Evolutionary conservation across 2,329 filamentous ascomycete species (phyloP), one percentile per base, ranked within the genome.

Genomic region (Ophiosphaerella narmari): DNA sequence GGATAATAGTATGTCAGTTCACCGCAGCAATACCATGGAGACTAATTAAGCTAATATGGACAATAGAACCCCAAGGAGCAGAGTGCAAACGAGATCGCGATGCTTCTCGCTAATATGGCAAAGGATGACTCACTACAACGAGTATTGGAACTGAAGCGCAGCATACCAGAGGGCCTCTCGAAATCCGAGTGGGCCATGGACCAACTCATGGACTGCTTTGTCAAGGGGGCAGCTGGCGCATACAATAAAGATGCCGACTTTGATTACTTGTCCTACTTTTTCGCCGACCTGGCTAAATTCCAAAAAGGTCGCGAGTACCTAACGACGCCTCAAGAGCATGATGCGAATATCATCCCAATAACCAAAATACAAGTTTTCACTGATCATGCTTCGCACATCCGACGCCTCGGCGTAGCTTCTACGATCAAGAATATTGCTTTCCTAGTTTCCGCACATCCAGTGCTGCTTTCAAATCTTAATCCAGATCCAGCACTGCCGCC

Each of bases 401-500:
- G 94, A 50, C 82, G 94, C 46, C 90, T 91, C 65, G 94, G 94
- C n/a, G 92, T 97, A n/a, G 93, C 93, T 7, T 91, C 87, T 53
- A 94, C 91, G 8, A 91, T 99, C 71, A 97, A 97, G 74, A 99
- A 99, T 68, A 85, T 90, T 26, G 86, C 90, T 6, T 97, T 99
- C 68, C 89, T 95, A 64, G 75, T 93, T 5, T 75, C 83, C 3
- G 82, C 87, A 0, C 93, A 97, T 65, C 78, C 83, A 0, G 76
- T 80, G 2, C 86, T 96, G 45, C 75, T 97, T 39, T 81, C 73
- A 3, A 70, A 70, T 32, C 60, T 72, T 3, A 55, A 63, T 4
- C 54, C 59, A 4, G 63, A 72, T 9, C 66, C 73, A 4, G 62
- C 47, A 11, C 63, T 70, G 2, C 65, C 68, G 4, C 60, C 68